Evolutionary conservation across 2,329 filamentous ascomycete species (phyloP).

Genomic region (Cadophora malorum): DNA sequence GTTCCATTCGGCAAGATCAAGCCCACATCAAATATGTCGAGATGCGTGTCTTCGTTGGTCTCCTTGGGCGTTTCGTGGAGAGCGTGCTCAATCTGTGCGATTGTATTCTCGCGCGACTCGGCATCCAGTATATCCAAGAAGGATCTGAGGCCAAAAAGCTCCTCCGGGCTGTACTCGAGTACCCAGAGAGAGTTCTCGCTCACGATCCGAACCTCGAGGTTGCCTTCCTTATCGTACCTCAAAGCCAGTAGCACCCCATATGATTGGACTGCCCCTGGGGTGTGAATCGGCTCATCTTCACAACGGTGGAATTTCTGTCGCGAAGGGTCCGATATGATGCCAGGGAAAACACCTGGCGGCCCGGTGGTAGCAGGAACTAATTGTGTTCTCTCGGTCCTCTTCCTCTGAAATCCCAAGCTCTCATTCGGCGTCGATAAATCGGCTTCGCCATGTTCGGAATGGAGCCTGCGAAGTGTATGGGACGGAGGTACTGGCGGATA

Average conservation of each 20-base stretch:
- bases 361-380: slow-evolving; percentile 29
- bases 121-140: slow-evolving; percentile 36
- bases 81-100: slow-evolving; percentile 31
- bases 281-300: slow-evolving; percentile 42
- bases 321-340: slow-evolving; percentile 22
- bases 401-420: slow-evolving; percentile 7
- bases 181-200: slow-evolving; percentile 37
- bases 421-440: slow-evolving; percentile 1
- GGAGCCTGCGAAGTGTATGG: slow-evolving; percentile 30
- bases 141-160: slow-evolving; percentile 34
- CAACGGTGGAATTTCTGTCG: slow-evolving; percentile 32
- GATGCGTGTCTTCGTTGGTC: slow-evolving; percentile 29
- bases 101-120: slow-evolving; percentile 33
- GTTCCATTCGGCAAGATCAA: slow-evolving; percentile 26
- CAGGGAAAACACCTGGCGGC: slow-evolving; percentile 31
- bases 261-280: slow-evolving; percentile 38
- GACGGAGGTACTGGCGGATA: slow-evolving; percentile 30
- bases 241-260: slow-evolving; percentile 37
- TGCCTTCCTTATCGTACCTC: slow-evolving; percentile 25
- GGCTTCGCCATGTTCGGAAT: background rate
- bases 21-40: slow-evolving; percentile 33
- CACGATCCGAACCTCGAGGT: slow-evolving; percentile 38
- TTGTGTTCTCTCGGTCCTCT: slow-evolving; percentile 22
- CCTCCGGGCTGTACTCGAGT: slow-evolving; percentile 36
- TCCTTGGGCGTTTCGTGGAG: slow-evolving; percentile 20